Evolutionary conservation across 345 rosid genomes (phyloP), one percentile per base, ranked within the genome.

Genomic region (Hypericum androsaemum): DNA sequence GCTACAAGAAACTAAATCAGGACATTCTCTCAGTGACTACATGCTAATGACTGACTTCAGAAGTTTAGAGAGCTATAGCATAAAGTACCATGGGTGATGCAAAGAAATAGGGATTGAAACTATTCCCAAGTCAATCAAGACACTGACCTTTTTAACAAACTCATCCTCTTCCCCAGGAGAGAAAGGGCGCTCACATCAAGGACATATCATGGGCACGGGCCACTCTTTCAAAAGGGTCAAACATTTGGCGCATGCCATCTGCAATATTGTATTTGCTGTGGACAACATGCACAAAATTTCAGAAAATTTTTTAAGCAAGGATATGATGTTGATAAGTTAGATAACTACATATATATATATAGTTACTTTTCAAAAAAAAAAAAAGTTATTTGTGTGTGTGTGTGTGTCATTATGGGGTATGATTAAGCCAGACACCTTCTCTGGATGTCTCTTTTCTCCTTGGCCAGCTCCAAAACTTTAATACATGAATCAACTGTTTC

Each of bases 121-220:
- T 1, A 22, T 22, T 22, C 32, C 32, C 4, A 4, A 22, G 32
- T 22, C 32, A 22, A 22, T 22, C 32, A 22, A 22, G 32, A 4
- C 43, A 54, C 59, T 47, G 47, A 90, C 98, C 96, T 90, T 90
- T 68, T 81, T 84, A 57, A 90, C 94, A 71, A 90, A 90, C 38
- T 66, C 79, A 47, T 82, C 86, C 68, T 90, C 98, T 72, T 90
- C 96, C 67, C 80, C 89, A 59, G 86, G 38, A 49, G 96, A 79
- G 73, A 90, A 90, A 62, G 88, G 52, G 28, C 95, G 96, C 64
- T 90, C 98, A 46, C 95, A 90, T 81, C 98, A 90, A 50, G 98
- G 98, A 90, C 57, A 68, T 12, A 72, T 90, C 96, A 72, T 70
- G 79, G 57, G 86, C 88, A 57, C 96, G 96, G 41, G 98, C 98